A percentile compares a stretch with the other conserved stretches of the same genome.
Evolutionary conservation across 2,329 filamentous ascomycete species (phyloP).

Genomic region (Aureobasidium sp.): DNA sequence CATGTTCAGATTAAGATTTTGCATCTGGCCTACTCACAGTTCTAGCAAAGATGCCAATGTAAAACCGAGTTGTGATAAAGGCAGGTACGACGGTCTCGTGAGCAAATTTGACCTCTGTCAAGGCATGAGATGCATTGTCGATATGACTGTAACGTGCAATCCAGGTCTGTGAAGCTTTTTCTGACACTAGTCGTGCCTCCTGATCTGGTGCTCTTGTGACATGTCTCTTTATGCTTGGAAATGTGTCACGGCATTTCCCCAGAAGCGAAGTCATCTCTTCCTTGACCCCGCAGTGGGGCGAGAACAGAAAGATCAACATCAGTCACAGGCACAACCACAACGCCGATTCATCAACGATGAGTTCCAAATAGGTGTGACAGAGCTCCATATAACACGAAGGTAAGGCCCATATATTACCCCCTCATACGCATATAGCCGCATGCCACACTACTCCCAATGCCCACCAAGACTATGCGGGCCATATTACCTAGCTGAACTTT

Average conservation of each 20-base stretch:
- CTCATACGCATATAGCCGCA: not conserved
- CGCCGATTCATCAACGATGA: not conserved
- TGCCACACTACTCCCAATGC: not conserved
- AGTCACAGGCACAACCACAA: not conserved
- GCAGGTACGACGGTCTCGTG: too few relatives aligned
- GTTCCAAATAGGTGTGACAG: not conserved
- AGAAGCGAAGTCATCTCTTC: not conserved
- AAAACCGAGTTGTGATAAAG: too few relatives aligned
- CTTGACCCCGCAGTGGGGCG: conserved; percentile 2
- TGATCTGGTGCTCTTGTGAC: not conserved
- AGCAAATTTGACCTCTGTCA: too few relatives aligned
- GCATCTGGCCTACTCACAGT: too few relatives aligned
- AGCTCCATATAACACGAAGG: not conserved
- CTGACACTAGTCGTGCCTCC: too few relatives aligned
- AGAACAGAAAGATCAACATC: not conserved
- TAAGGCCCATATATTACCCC: not conserved
- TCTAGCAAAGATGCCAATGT: too few relatives aligned
- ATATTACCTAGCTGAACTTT: not conserved
- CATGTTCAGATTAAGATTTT: too few relatives aligned
- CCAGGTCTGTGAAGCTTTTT: too few relatives aligned
- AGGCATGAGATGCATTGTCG: too few relatives aligned
- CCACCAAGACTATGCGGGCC: not conserved
- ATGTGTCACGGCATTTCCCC: not conserved
- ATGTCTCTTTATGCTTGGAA: not conserved
- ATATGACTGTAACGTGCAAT: too few relatives aligned